Evolutionary conservation across 2,329 filamentous ascomycete genomes (phyloP), one percentile per base, ranked within the genome.

Genomic region (Mollisiaceae sp.): DNA sequence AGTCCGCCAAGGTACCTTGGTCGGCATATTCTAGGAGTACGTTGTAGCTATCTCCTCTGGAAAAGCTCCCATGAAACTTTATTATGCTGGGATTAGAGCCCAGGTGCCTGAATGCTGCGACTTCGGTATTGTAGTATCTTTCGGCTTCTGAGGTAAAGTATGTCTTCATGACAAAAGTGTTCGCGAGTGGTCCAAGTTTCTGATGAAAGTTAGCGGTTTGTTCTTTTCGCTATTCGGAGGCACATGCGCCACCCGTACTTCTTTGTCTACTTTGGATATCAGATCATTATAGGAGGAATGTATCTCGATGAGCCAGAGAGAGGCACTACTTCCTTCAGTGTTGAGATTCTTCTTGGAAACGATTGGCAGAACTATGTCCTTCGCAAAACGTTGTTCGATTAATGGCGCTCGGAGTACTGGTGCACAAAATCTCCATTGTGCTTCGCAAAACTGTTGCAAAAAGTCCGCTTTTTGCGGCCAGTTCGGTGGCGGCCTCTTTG

Each of bases 21-120:
- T 77, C 71, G 2, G 77, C 77, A 66, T 73, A 76, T 63, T 78
- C 76, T 15, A 79, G 69, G 11, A 78, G 57, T 8, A 78, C 69
- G 59, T 77, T 74, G 66, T 59, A 74, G 6, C 58, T 69, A 18
- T 71, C 63, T n/a, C 66, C 64, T 41, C 74, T 70, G 9, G 50
- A 68, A 55, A 69, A 72, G 57, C 59, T 66, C 14, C 70, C 70
- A 63, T 68, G 69, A 65, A 72, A 75, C 4, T 62, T 56, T 35
- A 76, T 72, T 3, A 77, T 68, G 59, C 57, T 67, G 2, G 60
- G 27, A 20, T 52, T 59, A 1, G 64, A 38, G 22, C 41, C 24
- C 18, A 72, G n/a, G 22, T 61, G 68, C 20, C 61, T 38, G 60
- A 74, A 75, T 0, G 68, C 72, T 15, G 63, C 67, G 38, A 71